These are phyloP conservation scores for Fraxinus sp. DNA, from an alignment of 305 asterid genomes.

Conservation along the genomic window DNA sequence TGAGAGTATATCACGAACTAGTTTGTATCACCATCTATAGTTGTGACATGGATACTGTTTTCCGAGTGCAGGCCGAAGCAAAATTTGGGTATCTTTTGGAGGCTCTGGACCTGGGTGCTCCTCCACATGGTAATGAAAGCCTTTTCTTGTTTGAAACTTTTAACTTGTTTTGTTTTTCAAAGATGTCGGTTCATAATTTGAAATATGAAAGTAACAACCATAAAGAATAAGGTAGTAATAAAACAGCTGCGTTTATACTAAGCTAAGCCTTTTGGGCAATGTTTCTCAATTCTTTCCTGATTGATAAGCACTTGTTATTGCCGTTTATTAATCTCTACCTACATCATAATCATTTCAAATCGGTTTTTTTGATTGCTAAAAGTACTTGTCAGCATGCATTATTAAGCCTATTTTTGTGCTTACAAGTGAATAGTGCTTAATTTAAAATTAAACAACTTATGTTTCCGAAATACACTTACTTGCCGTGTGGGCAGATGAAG, in stretches of 20 bases:
- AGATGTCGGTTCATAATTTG: background rate
- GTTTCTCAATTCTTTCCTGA: background rate
- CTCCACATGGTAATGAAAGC: conserved; percentile 78
- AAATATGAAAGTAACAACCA: background rate
- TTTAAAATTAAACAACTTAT: background rate
- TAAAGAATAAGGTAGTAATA: background rate
- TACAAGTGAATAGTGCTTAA: background rate
- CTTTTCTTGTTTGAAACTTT: background rate
- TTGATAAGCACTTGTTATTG: background rate
- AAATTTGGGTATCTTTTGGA: conserved; percentile 95
- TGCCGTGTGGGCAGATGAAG: background rate
- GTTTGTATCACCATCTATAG: background rate
- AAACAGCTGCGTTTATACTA: background rate
- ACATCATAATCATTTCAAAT: background rate
- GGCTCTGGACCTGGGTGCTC: conserved; percentile 99
- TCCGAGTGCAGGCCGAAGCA: conserved; percentile 67
- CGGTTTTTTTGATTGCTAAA: background rate
- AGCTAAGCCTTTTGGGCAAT: background rate
- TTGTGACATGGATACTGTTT: conserved; percentile 1
- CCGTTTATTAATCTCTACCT: background rate
- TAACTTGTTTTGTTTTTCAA: background rate
- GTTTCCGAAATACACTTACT: background rate
- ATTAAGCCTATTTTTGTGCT: background rate
- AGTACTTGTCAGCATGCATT: background rate
- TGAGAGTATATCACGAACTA: background rate